Conservation (phyloP, 306 rosid genomes). For the Echinosophora koreensis region DNA sequence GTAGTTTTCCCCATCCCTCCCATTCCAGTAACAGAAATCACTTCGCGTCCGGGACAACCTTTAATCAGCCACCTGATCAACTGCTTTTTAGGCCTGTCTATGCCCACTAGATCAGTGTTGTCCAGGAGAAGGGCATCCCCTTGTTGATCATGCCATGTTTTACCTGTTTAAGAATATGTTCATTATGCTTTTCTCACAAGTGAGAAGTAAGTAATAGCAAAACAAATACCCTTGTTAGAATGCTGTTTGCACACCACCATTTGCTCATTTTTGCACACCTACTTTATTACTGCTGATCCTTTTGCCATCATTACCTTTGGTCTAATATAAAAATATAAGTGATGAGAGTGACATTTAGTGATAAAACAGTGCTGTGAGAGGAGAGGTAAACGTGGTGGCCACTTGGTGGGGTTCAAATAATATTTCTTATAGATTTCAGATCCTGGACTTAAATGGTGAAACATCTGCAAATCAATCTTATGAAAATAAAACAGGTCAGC, state of each 20-base stretch:
- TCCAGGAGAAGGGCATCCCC: constrained; percentile 71
- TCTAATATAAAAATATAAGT: not conserved
- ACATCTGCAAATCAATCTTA: too few relatives aligned
- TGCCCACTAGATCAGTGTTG: constrained; percentile 65
- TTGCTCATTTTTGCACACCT: not conserved
- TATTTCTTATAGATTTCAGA: constrained; percentile 24
- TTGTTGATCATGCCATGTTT: constrained; percentile 49
- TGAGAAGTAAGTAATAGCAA: constrained; percentile 19
- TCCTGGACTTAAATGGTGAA: too few relatives aligned
- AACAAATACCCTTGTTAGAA: constrained; percentile 24
- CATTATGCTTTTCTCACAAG: constrained; percentile 21
- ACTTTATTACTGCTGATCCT: too few relatives aligned
- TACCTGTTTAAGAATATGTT: constrained; percentile 50
- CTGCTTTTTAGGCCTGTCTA: constrained; percentile 48
- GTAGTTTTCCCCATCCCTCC: constrained; percentile 77
- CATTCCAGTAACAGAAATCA: constrained; percentile 65
- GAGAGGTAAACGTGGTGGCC: not conserved
- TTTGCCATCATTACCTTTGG: not conserved
- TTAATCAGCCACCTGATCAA: constrained; percentile 49
- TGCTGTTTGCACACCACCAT: not conserved
- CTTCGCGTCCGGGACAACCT: constrained; percentile 37
- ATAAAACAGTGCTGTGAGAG: not conserved
- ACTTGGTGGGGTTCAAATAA: not conserved
- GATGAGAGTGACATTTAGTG: not conserved
- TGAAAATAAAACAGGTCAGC: not conserved